Evolutionary conservation across 2,329 filamentous ascomycete species (phyloP), one percentile per base, ranked within the genome.

Genomic region (Hymenoscyphus infarciens): DNA sequence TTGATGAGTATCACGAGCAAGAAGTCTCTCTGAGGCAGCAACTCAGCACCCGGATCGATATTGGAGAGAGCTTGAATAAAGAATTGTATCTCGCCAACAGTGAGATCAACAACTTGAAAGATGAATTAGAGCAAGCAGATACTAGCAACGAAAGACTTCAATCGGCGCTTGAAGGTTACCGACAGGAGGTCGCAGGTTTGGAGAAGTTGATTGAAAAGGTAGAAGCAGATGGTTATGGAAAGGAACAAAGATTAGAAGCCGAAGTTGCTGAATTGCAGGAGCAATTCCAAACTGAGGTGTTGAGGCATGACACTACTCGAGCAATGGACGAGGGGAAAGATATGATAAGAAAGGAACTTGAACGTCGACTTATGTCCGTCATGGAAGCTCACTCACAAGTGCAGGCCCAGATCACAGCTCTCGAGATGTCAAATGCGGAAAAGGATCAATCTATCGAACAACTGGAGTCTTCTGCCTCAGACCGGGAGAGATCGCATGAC

Each of bases 1-100:
- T 87, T 38, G 84, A 87, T 70, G 82, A 87, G 73, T 85, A 86
- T 72, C 83, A 84, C 69, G 78, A 79, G 25, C 79, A 83, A 5
- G 84, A 87, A 74, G 73, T 77, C 0, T 82, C 80, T 0, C 76
- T 88, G 13, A 79, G 84, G 1, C 79, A 83, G 65, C 84, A 87
- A 68, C 80, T 87, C 3, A 76, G 78, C 10, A 79, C 82, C 0
- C 78, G 83, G 0, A 81, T 84, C 0, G 77, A 78, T 0, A 81
- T 79, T 19, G 82, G 83, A 77, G 80, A 83, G 35, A 74, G 72
- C 0, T 72, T 86, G 29, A 74, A 74, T n/a, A 71, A 68, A 0
- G 78, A 83, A 59, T 74, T 83, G 19, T 60, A 62, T 1, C 56
- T 61, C 19, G 66, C 69, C 1, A 68, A 66, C 8, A 57, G 54